Conservation (phyloP, 1,284 basidiomycete genomes). For the Leccinum cinnamomeum region DNA sequence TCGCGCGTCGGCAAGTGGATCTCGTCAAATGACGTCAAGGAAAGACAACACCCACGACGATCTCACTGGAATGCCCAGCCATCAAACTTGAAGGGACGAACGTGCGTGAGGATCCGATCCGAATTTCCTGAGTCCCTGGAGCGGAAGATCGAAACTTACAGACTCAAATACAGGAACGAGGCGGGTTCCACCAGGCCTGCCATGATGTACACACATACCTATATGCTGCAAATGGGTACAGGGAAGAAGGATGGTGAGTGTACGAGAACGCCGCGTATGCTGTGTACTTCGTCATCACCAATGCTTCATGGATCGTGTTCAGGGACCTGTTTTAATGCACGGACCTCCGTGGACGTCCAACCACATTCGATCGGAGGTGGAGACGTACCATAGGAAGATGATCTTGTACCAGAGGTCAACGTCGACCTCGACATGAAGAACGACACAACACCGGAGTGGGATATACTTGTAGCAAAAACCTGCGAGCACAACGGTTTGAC, state of each 20-base stretch:
- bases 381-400: not conserved
- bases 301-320: conserved; percentile 10
- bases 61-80: not conserved
- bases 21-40: not conserved
- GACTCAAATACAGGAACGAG: not conserved
- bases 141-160: not conserved
- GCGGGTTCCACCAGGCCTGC: not conserved
- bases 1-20: not conserved
- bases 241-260: not conserved
- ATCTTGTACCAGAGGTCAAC: not conserved
- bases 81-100: not conserved
- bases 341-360: not conserved
- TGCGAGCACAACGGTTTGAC: conserved; percentile 1
- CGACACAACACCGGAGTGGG: not conserved
- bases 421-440: not conserved
- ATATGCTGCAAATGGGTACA: not conserved
- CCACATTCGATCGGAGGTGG: not conserved
- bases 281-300: not conserved
- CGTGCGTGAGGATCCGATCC: not conserved
- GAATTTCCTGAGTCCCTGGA: not conserved
- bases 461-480: conserved; percentile 1
- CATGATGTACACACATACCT: not conserved
- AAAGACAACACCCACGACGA: not conserved
- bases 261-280: not conserved
- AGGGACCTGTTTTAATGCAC: not conserved